Evolutionary conservation across 495 filamentous ascomycete genomes (phyloP), one percentile per base, ranked within the genome.

Genomic region (Daldinia decipiens): DNA sequence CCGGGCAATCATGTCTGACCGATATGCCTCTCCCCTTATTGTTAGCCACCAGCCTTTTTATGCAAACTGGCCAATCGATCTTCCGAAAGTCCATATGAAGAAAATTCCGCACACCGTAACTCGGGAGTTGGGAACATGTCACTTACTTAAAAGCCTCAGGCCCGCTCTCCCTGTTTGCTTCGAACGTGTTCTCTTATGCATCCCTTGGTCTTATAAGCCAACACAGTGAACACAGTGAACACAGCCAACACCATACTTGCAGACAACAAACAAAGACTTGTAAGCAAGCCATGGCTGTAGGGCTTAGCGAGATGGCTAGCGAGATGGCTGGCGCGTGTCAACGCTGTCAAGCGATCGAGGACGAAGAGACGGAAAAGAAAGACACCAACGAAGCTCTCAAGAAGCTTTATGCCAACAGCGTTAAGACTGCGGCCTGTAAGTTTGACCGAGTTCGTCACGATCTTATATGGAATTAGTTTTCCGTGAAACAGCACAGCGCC

Each of bases 321-420:
- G 65, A 63, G 36, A 65, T 39, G 12, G 40, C 31, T 5, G 45
- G 38, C n/a, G 62, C 62, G 38, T 77, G 75, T 53, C 45, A 21
- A 38, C 65, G 70, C 13, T 77, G 73, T 19, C 67, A 68, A 34
- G 70, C 70, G 56, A 75, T 74, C 15, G 70, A 76, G 17, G 68
- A 72, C 4, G 75, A 77, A 31, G 67, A 75, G 40, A 24, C 29
- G 1, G 69, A 73, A 34, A 66, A 47, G 31, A 70, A 63, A 61
- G 61, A 71, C 5, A 54, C 2, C 19, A 51, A 55, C 24, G 67
- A 69, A 4, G 52, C 34, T 50, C 13, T 24, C 5, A 51, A 38
- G 56, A 53, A 34, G 26, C 54, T 50, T 1, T 59, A 45, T 36
- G 27, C 27, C 1, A 43, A 67, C 12, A 36, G 19, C 17, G 26